Conservation (phyloP, 352 stramenopile species). For the Globisporangium solare region DNA sequence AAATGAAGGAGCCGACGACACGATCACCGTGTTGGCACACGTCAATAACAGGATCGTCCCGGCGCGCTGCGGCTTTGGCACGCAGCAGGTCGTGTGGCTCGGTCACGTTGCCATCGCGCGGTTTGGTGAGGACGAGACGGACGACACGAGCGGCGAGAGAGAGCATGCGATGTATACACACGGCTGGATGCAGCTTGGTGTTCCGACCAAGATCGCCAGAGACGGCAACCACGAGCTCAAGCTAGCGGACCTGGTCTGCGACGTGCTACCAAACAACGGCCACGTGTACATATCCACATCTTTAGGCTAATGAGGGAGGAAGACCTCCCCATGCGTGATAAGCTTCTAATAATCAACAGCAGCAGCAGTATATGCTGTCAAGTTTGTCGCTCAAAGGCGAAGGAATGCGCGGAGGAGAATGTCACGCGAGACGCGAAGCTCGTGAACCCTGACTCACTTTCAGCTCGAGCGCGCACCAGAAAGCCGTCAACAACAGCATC, state of each 20-base stretch:
- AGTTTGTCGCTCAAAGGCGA: background rate
- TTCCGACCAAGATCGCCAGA: constrained; percentile 37
- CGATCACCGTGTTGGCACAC: constrained; percentile 58
- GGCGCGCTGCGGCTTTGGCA: constrained; percentile 64
- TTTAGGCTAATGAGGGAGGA: constrained; percentile 19
- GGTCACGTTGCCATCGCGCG: constrained; percentile 66
- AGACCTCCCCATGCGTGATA: background rate
- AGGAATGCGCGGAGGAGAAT: constrained; percentile 12
- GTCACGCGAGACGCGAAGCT: constrained; percentile 2
- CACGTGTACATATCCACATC: constrained; percentile 71
- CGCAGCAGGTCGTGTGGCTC: constrained; percentile 68
- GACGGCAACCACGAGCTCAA: constrained; percentile 39
- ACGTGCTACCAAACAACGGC: constrained; percentile 48
- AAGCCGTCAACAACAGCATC: too few relatives aligned
- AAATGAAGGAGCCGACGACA: constrained; percentile 52
- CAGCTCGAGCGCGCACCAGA: too few relatives aligned
- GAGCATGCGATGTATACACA: constrained; percentile 12
- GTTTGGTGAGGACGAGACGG: constrained; percentile 41
- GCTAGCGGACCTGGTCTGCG: constrained; percentile 58
- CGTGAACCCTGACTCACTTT: background rate
- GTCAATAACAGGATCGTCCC: constrained; percentile 69
- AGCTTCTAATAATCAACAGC: background rate
- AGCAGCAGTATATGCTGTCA: background rate
- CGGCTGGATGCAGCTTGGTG: constrained; percentile 47
- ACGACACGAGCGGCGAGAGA: background rate